Base-by-base conservation (phyloP, 352 stramenopile genomes). In the Stramenopiles sp. region DNA sequence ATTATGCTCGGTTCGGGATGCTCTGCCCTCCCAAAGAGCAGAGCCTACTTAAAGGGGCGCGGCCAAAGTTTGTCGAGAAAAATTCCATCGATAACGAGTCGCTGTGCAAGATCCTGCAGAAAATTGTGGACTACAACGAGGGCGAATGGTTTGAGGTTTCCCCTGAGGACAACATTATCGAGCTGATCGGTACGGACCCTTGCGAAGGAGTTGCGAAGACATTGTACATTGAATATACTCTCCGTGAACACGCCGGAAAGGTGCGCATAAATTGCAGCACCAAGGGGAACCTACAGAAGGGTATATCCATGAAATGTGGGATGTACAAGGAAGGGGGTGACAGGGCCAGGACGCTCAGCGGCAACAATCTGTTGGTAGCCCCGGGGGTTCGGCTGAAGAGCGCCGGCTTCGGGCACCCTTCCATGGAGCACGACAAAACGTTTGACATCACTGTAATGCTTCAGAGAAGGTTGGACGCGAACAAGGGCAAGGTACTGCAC, bases 201-300 rank as follows among this genome's bases (percentile, higher is more conserved):
- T 63, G 43, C 25, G 12, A 12, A 63, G 43, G 43, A 63, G 12
- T 63, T 63, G 43, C 43, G 12, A 63, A 63, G 25, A 25, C 25
- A 63, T 63, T 63, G 43, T 63, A 63, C 43, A 63, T 63, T 18
- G 43, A 63, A 63, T 63, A 63, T 63, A 63, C 43, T 18, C 25
- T 63, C 12, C 12, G 43, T 18, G 43, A 63, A 63, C 43, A 63
- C 25, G 43, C 43, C 43, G 43, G 43, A 18, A 63, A 63, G 25
- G 43, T 25, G 25, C 12, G 25, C 12, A 63, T 63, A 63, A 12
- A 25, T 18, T 63, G 43, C 25, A 25, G 25, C 25, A 63, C 43
- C 12, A 63, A 25, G 12, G 43, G 43, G 25, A 12, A 63, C 25
- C 25, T 63, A 63, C 12, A 18, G 25, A 25, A 63, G 25, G 25